Conservation (phyloP, 768 basidiomycete species). For the Collybia sordida region DNA sequence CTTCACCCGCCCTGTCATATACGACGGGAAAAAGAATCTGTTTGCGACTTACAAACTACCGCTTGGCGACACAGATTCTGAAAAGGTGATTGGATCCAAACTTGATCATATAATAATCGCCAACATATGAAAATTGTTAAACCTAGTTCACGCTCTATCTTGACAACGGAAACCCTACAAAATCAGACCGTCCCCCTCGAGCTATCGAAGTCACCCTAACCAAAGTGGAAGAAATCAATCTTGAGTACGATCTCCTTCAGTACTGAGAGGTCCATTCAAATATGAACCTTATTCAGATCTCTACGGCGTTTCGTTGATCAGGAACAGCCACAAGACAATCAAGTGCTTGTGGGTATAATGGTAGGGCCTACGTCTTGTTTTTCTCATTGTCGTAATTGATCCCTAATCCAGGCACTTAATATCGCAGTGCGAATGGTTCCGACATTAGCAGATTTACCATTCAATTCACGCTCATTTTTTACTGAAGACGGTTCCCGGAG, state of each 20-base stretch:
- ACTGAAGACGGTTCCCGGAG: conserved; percentile 49
- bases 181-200: conserved; percentile 38
- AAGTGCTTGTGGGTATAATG: conserved; percentile 58
- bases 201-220: conserved; percentile 53
- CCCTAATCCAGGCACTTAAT: conserved; percentile 56
- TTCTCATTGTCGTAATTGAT: neutral
- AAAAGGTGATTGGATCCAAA: conserved; percentile 27
- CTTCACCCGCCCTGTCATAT: neutral
- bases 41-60: conserved; percentile 11
- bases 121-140: no score
- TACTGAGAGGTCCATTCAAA: neutral
- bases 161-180: conserved; percentile 32
- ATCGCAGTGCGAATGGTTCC: conserved; percentile 78
- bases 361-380: conserved; percentile 25
- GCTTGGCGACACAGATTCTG: conserved; percentile 5
- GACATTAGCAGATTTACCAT: conserved; percentile 55
- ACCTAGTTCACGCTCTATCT: conserved; percentile 25
- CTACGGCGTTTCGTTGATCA: conserved; percentile 63
- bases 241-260: conserved; percentile 22
- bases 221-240: conserved; percentile 56
- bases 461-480: conserved; percentile 75
- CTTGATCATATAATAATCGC: no score
- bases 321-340: conserved; percentile 65
- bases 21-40: conserved; percentile 8
- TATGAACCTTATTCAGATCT: conserved; percentile 40